Base-by-base conservation (phyloP, 805 yeast genomes). In the Candida ficus region DNA sequence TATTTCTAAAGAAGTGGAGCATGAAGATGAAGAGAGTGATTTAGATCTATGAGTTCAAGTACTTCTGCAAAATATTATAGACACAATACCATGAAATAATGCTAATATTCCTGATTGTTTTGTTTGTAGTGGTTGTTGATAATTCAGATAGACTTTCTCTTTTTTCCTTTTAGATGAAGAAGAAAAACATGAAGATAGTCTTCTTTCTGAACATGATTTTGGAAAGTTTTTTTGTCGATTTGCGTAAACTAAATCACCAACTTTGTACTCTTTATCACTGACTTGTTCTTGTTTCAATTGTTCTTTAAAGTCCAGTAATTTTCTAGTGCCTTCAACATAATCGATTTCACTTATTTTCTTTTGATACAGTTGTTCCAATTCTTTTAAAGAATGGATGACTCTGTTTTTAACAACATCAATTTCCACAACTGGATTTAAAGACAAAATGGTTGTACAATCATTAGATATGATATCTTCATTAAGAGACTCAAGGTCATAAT, bases 1-100 rank as follows among this genome's bases (percentile, higher is more conserved):
- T 47, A 12, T 50, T 43, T 35, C 41, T 35, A 34, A 52, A 38
- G 34, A 37, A 14, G 14, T 18, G 9, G 33, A 41, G 17, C 28
- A 35, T 7, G 52, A 50, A 14, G 53, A 53, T n/a, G 60, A 54
- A 19, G 73, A 68, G 29, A 67, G 64, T 45, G 72, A 68, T 39
- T 46, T 61, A 21, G 69, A 67, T 48, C 29, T 63, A n/a, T 52
- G 37, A 45, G 29, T 7, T 4, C 2, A 10, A 6, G 11, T 7
- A 23, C 25, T 25, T 16, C 16, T 37, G 41, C 44, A 41, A 23
- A 37, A 14, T 4, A 41, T n/a, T 2, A 41, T 18, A 7, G 37
- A 28, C 21, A 41, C 16, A 16, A 37, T n/a, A 17, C 14, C 18
- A n/a, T 25, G 22, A 4, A 41, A 19, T 11, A 22, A 9, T 1